Percentiles rank a stretch among this genome's conserved stretches.
These are phyloP conservation scores for Mesembryanthemum crystallinum DNA, from an alignment of 148 eudicot genomes.

Conservation along the genomic window DNA sequence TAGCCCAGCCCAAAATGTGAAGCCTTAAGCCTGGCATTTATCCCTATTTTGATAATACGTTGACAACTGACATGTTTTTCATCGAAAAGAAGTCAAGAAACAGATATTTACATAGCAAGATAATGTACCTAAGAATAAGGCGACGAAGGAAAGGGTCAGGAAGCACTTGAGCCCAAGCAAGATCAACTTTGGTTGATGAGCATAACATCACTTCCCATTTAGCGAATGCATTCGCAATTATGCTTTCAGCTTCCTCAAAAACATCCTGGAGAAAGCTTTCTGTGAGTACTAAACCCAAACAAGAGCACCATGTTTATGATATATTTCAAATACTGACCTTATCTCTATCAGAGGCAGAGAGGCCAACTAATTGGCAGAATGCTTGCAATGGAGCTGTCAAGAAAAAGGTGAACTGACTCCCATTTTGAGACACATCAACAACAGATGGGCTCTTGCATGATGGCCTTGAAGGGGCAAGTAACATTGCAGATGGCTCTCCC, in stretches of 20 bases:
- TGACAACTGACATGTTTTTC: neutral
- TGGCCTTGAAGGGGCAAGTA: constrained; percentile 76
- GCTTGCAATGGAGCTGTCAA: constrained; percentile 90
- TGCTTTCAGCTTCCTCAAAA: constrained; percentile 60
- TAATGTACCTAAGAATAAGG: constrained; percentile 72
- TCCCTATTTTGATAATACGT: constrained; percentile 1
- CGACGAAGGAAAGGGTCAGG: constrained; percentile 86
- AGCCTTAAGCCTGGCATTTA: neutral
- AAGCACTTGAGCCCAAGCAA: constrained; percentile 94
- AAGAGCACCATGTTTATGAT: neutral
- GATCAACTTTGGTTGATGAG: constrained; percentile 63
- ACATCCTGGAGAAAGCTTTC: constrained; percentile 47
- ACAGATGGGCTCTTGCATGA: constrained; percentile 51
- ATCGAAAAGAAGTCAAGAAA: neutral
- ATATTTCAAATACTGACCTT: constrained; percentile 40
- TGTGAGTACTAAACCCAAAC: constrained; percentile 4
- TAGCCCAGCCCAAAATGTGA: neutral
- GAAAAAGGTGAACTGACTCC: constrained; percentile 91
- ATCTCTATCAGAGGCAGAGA: constrained; percentile 42
- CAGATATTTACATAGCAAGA: constrained; percentile 3
- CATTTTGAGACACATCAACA: constrained; percentile 44
- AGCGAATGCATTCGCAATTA: constrained; percentile 66
- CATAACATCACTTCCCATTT: constrained; percentile 90
- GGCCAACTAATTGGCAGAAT: constrained; percentile 83
- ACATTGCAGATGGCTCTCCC: constrained; percentile 76